Evolutionary conservation across 2,329 filamentous ascomycete genomes (phyloP).

Genomic region (Cryphonectria parasitica): DNA sequence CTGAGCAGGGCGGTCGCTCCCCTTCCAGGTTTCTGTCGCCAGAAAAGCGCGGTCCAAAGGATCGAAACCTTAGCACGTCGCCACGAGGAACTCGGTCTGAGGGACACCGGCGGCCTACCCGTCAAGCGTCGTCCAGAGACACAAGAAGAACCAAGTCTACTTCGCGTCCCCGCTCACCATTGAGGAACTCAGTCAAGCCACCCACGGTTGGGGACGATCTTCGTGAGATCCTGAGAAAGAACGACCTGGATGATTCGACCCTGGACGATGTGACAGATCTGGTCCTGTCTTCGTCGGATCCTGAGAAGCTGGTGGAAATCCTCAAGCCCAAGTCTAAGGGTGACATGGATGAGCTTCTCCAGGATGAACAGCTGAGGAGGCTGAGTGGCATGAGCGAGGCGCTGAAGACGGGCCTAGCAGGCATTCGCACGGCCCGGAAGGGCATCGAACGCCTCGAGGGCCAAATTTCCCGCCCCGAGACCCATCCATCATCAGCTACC

Average conservation of each 20-base stretch:
- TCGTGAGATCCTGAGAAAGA: conserved; percentile 53
- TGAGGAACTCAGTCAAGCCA: conserved; percentile 58
- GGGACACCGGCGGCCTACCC: conserved; percentile 30
- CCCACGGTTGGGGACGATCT: conserved; percentile 61
- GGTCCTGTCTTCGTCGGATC: conserved; percentile 39
- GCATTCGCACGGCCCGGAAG: conserved; percentile 58
- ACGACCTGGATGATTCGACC: conserved; percentile 63
- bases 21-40: conserved; percentile 18
- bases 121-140: conserved; percentile 37
- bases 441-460: conserved; percentile 63
- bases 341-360: conserved; percentile 33
- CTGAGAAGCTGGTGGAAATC: conserved; percentile 36
- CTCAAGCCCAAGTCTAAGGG: conserved; percentile 31
- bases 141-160: conserved; percentile 43
- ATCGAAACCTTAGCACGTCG: conserved; percentile 22
- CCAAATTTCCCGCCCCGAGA: conserved; percentile 49
- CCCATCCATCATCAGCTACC: neutral
- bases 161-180: conserved; percentile 48
- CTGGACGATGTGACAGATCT: conserved; percentile 62
- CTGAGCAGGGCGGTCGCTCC: conserved; percentile 37
- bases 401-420: conserved; percentile 54
- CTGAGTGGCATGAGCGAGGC: conserved; percentile 57
- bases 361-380: conserved; percentile 47
- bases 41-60: neutral
- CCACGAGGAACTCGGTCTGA: conserved; percentile 26